phyloP scores from a whole-genome alignment of 306 rosid genomes.

The Delonix regia region DNA sequence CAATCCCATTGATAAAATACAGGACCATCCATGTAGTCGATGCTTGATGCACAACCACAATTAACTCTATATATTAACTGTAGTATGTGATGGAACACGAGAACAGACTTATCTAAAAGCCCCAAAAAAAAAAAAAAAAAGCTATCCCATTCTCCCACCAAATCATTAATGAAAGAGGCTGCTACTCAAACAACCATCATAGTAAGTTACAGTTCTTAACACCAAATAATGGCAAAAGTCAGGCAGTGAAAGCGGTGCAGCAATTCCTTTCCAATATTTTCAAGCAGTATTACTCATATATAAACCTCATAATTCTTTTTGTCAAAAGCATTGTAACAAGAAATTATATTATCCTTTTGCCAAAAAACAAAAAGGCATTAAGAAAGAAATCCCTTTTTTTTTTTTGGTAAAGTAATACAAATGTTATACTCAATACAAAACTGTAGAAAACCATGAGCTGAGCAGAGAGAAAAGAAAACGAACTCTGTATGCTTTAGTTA shows the following conservation, averaged over 20 bases:
- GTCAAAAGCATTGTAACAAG: not conserved
- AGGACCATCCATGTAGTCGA: not conserved
- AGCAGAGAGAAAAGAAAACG: not conserved
- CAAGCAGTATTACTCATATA: not conserved
- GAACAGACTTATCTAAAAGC: conserved; percentile 8
- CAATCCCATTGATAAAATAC: conserved; percentile 12
- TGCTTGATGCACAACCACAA: not conserved
- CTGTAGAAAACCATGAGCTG: not conserved
- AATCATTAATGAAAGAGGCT: not conserved
- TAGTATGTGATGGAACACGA: not conserved
- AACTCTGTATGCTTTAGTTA: not conserved
- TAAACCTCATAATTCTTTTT: not conserved
- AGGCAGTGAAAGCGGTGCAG: not conserved
- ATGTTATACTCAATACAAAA: not conserved
- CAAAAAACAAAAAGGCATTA: not conserved
- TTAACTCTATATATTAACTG: not conserved
- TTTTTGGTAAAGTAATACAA: not conserved
- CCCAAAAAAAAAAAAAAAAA: no score
- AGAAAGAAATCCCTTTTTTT: not conserved
- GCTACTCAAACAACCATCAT: not conserved
- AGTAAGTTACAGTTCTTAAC: not conserved
- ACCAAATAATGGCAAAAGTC: conserved; percentile 3
- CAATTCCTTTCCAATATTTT: conserved; percentile 26
- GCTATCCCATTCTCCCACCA: conserved; percentile 13
- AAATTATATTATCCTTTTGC: not conserved